These are phyloP conservation scores for Penicillium macrosclerotiorum DNA, from an alignment of 495 filamentous ascomycete genomes.

Conservation along the genomic window DNA sequence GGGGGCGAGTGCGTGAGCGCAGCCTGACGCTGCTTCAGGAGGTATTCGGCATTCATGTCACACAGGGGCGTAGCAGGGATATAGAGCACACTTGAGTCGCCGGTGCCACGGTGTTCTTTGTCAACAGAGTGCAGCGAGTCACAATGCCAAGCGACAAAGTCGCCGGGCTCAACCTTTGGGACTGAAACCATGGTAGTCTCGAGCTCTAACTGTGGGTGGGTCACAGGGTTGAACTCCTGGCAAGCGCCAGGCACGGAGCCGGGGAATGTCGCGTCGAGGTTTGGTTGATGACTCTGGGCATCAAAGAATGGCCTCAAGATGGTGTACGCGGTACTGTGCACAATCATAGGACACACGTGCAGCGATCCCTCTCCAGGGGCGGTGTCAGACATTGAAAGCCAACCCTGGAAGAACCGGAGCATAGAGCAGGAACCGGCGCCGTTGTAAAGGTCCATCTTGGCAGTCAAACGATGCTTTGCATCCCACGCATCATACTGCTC, in stretches of 20 bases:
- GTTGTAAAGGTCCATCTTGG: conserved; percentile 74
- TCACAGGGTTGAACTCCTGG: conserved; percentile 69
- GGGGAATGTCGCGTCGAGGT: conserved; percentile 53
- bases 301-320: conserved; percentile 85
- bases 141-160: conserved; percentile 91
- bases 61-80: conserved; percentile 84
- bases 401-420: conserved; percentile 87
- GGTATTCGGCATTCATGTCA: conserved; percentile 66
- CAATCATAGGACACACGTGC: conserved; percentile 76
- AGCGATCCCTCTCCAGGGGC: conserved; percentile 75
- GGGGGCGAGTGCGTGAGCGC: conserved; percentile 42
- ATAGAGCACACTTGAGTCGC: conserved; percentile 79
- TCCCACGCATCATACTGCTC: conserved; percentile 83
- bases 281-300: conserved; percentile 45
- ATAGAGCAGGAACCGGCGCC: conserved; percentile 80
- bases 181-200: conserved; percentile 73
- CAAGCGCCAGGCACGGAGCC: conserved; percentile 72
- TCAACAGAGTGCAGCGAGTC: conserved; percentile 83
- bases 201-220: conserved; percentile 78
- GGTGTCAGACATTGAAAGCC: conserved; percentile 75
- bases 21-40: conserved; percentile 64
- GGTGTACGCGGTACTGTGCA: conserved; percentile 72
- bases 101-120: conserved; percentile 64
- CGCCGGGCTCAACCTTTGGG: conserved; percentile 73
- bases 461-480: conserved; percentile 62